A percentile compares a stretch with the other conserved stretches of the same genome.
Evolutionary conservation across 176 grass and related monocot species (phyloP).

Genomic region (Cenchrus fungigraminus): DNA sequence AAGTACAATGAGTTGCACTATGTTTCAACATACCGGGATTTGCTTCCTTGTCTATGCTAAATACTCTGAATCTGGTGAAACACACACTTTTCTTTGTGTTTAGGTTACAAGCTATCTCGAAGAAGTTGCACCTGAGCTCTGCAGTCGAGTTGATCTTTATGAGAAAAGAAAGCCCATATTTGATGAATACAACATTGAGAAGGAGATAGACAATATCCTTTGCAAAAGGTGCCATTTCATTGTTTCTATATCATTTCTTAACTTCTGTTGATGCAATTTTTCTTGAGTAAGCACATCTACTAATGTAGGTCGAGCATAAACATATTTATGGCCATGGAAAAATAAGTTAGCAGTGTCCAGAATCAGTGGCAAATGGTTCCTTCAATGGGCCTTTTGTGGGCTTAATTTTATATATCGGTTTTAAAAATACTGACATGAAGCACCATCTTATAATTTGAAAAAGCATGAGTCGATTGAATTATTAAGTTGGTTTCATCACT

Average conservation of each 20-base stretch:
- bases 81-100: slow-evolving; percentile 29
- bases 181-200: slow-evolving; percentile 92
- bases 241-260: slow-evolving; percentile 18
- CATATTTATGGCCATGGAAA: not conserved
- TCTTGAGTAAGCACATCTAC: not conserved
- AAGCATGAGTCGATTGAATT: not conserved
- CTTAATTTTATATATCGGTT: not conserved
- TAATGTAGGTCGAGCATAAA: not conserved
- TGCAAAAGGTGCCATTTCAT: slow-evolving; percentile 75
- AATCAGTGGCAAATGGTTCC: not conserved
- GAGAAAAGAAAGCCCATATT: slow-evolving; percentile 89
- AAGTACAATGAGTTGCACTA: not conserved
- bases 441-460: not conserved
- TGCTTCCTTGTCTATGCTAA: not conserved
- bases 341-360: not conserved
- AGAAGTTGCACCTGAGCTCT: slow-evolving; percentile 92
- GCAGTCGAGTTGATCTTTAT: slow-evolving; percentile 80
- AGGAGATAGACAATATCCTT: slow-evolving; percentile 88
- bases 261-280: not conserved
- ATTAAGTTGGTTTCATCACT: not conserved
- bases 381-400: not conserved
- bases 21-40: not conserved
- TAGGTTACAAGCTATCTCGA: slow-evolving; percentile 89
- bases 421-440: not conserved
- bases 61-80: slow-evolving; percentile 3